Evolutionary conservation across 768 basidiomycete genomes (phyloP), one percentile per base, ranked within the genome.

Genomic region (Termitomyces sp.): DNA sequence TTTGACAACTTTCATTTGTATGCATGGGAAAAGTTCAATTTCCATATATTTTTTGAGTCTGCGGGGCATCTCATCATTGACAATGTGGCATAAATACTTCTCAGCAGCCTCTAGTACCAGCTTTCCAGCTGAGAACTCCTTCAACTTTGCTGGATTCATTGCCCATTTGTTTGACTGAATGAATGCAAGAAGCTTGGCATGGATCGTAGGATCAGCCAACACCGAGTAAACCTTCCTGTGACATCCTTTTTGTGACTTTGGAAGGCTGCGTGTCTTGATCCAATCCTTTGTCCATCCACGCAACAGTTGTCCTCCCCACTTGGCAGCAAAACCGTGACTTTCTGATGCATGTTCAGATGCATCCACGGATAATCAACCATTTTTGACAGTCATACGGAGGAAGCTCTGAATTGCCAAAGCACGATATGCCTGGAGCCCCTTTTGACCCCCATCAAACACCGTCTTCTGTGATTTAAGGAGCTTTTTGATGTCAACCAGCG

Each of bases 161-260:
- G 70, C 61, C 76, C 75, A 77, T 64, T 76, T 76, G 53, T 78
- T 69, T 28, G 71, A 71, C 7, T 69, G 65, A 24, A 76, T 13
- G 60, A 64, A 76, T 40, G 73, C 58, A 1, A 70, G 60, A 15
- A 75, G 63, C 55, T 74, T 72, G 11, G 67, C 72, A 12, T 52
- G 28, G 32, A 75, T 67, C 7, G 18, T 60, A 18, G 72, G 72
- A 57, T 76, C 71, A 46, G 63, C 45, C 32, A 73, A 66, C 8
- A 77, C 35, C 11, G 3, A 36, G 35, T 4, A 36, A 3, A 36
- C n/a, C n/a, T n/a, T n/a, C n/a, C n/a, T n/a, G n/a, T n/a, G n/a
- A n/a, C n/a, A n/a, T n/a, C n/a, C n/a, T n/a, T n/a, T n/a, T n/a
- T n/a, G n/a, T n/a, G n/a, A 36, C 35, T 7, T 13, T 9, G 39